Base-by-base conservation (phyloP, 805 yeast genomes). In the Candida ficus region DNA sequence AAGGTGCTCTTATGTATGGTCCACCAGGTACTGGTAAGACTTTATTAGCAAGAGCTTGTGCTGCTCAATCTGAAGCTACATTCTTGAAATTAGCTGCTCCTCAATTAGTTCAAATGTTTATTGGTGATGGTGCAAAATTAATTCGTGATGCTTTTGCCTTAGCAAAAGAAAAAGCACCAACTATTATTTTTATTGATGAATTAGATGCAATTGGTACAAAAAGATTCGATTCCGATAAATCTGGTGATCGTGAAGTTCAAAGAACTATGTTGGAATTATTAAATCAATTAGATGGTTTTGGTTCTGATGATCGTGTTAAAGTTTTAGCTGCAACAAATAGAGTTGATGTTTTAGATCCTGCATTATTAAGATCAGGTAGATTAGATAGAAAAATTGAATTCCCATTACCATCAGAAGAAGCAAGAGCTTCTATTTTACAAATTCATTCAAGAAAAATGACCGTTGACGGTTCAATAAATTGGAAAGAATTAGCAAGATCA, bases 21-120 rank as follows among this genome's bases (percentile, higher is more conserved):
- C 98, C 99, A 8, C 99, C 99, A 39, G 99, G 99, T 63, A 93
- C 99, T 2, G 99, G 99, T 63, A 93, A 93, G 66, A 93, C 99
- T 2, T 70, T 93, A 46, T 73, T 93, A 51, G 99, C 99, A 9
- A 81, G 96, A 62, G 99, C 99, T 2, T 95, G 97, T 68, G 99
- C 99, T 19, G 96, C 97, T 40, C 98, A 93, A 64, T 87, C 98
- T 1, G 89, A 90, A 64, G 99, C 99, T 13, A 93, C 99, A 0
- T 93, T 93, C 62, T 73, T 93, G 60, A 87, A 95, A 60, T 75
- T 93, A 42, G 98, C 97, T 1, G 99, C 98, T 28, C 96, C 99
- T 8, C 99, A 93, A 65, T 78, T 93, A 49, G 97, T 93, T 41
- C 99, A 93, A 62, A 93, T 93, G 89, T 93, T 90, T 58, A 85